phyloP scores from a whole-genome alignment of 768 basidiomycete genomes.

The Russula vinacea region DNA sequence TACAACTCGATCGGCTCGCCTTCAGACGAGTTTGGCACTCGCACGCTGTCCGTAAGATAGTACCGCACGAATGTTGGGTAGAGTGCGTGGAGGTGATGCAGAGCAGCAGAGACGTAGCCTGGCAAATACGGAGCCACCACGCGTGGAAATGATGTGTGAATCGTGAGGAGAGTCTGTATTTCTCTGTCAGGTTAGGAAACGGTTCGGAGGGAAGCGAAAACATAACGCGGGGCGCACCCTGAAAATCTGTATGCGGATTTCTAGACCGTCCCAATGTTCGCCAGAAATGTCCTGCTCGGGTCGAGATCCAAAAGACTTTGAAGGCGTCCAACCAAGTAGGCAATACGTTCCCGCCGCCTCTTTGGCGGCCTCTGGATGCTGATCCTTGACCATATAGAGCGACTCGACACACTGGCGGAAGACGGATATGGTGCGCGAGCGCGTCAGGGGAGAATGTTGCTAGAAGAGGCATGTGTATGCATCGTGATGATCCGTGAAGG shows the following conservation, averaged over 20 bases:
- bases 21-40: slow-evolving; percentile 64
- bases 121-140: slow-evolving; percentile 61
- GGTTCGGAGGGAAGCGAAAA: not conserved
- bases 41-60: slow-evolving; percentile 55
- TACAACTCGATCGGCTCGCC: slow-evolving; percentile 74
- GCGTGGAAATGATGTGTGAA: slow-evolving; percentile 80
- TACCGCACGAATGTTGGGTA: slow-evolving; percentile 59
- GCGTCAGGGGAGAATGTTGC: slow-evolving; percentile 75
- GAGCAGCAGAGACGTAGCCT: slow-evolving; percentile 55
- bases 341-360: slow-evolving; percentile 75
- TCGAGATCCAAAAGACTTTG: slow-evolving; percentile 67
- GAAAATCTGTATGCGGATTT: slow-evolving; percentile 80
- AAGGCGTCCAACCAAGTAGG: slow-evolving; percentile 94
- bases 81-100: slow-evolving; percentile 57
- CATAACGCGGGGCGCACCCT: slow-evolving; percentile 51
- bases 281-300: slow-evolving; percentile 59
- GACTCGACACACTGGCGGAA: slow-evolving; percentile 88
- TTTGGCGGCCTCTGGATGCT: slow-evolving; percentile 82
- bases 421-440: slow-evolving; percentile 80
- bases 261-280: slow-evolving; percentile 76
- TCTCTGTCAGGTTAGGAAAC: slow-evolving; percentile 8
- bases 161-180: slow-evolving; percentile 68
- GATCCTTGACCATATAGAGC: slow-evolving; percentile 92
- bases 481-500: slow-evolving; percentile 10
- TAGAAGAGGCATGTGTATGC: slow-evolving; percentile 31